phyloP scores from a whole-genome alignment of 2,329 filamentous ascomycete species.

The Alternaria sp. region DNA sequence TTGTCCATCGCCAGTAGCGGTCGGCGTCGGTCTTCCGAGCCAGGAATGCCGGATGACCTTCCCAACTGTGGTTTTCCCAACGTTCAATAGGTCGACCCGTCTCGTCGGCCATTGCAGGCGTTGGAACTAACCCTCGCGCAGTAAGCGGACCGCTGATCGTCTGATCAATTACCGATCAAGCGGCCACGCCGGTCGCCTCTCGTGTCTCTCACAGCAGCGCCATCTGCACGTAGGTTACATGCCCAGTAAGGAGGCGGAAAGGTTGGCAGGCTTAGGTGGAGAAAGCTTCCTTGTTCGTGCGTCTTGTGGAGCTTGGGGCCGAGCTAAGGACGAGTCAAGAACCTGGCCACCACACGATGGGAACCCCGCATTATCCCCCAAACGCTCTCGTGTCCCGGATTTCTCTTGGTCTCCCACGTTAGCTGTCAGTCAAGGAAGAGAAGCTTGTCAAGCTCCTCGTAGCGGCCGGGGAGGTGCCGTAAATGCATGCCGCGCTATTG shows the following conservation, averaged over 20 bases:
- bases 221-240: constrained; percentile 15
- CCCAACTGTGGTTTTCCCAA: not conserved
- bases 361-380: constrained; percentile 15
- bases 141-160: constrained; percentile 3
- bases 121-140: not conserved
- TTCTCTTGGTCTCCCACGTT: not conserved
- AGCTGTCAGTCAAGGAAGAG: not conserved
- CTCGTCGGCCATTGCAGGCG: constrained; percentile 1
- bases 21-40: not conserved
- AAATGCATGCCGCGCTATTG: not conserved
- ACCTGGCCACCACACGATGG: not conserved
- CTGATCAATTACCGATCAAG: not conserved
- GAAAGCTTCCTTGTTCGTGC: constrained; percentile 24
- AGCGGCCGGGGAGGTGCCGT: not conserved
- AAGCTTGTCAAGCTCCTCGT: not conserved
- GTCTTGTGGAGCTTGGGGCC: constrained; percentile 18
- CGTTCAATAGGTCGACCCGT: constrained; percentile 1
- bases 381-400: constrained; percentile 5
- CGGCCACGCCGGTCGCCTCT: not conserved
- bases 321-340: constrained; percentile 9
- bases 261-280: constrained; percentile 22
- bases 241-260: constrained; percentile 13
- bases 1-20: not conserved
- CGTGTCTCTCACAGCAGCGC: not conserved
- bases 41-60: constrained; percentile 4